A percentile compares a stretch with the other conserved stretches of the same genome.
Evolutionary conservation across 345 rosid species (phyloP).

Genomic region (Sisymbrium altissimum): DNA sequence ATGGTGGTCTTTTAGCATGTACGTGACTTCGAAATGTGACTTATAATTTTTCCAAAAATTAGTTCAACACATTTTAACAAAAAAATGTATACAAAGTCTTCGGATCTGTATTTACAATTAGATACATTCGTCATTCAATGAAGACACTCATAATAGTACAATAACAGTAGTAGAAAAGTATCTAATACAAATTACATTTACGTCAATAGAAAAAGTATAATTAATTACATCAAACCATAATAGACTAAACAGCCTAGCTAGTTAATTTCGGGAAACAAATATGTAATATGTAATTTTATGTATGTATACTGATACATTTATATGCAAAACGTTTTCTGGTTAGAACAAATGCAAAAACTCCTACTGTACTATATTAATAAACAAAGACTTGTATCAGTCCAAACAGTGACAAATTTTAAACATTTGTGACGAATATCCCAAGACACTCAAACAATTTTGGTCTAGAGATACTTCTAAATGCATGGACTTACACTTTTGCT

Average conservation of each 20-base stretch:
- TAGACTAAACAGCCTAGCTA: neutral
- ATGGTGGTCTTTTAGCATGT: neutral
- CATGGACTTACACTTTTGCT: constrained; percentile 6
- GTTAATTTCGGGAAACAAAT: neutral
- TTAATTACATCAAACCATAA: too few relatives aligned
- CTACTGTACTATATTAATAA: neutral
- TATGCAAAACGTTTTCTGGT: neutral
- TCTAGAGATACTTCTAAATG: constrained; percentile 2
- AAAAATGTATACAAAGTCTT: too few relatives aligned
- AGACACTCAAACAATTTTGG: neutral
- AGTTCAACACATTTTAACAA: too few relatives aligned
- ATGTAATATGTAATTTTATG: neutral
- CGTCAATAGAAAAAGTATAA: neutral
- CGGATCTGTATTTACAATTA: neutral
- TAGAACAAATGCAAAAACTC: neutral
- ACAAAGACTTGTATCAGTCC: neutral
- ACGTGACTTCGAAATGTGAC: too few relatives aligned
- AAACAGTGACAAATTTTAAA: neutral
- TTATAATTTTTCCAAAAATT: too few relatives aligned
- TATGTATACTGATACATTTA: neutral
- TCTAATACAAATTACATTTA: neutral
- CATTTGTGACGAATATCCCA: constrained; percentile 4
- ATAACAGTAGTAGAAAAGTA: neutral
- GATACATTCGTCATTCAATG: neutral
- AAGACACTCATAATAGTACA: neutral